These are phyloP conservation scores for Penicillium sclerotigenum DNA, from an alignment of 2,329 filamentous ascomycete species.

Conservation along the genomic window DNA sequence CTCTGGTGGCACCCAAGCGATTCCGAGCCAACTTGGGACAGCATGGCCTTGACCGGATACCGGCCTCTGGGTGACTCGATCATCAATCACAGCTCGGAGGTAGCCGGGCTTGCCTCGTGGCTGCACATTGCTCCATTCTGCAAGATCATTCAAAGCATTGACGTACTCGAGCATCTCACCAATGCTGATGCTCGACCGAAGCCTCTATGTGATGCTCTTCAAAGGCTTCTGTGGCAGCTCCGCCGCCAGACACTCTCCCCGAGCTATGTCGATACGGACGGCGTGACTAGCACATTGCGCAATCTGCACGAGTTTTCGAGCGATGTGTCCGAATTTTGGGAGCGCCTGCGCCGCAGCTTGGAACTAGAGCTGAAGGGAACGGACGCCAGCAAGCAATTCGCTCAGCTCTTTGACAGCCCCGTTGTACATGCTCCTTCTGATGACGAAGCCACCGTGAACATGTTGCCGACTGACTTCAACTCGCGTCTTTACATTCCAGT, in stretches of 20 bases:
- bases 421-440: conserved; percentile 9
- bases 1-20: conserved; percentile 59
- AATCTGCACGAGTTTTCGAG: conserved; percentile 46
- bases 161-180: conserved; percentile 46
- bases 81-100: conserved; percentile 46
- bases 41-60: conserved; percentile 56
- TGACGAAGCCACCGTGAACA: conserved; percentile 32
- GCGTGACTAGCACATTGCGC: conserved; percentile 41
- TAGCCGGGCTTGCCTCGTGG: conserved; percentile 58
- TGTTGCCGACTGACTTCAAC: conserved; percentile 38
- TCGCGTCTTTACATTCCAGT: conserved; percentile 41
- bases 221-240: conserved; percentile 52
- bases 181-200: conserved; percentile 49
- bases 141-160: conserved; percentile 51
- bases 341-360: conserved; percentile 50
- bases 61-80: conserved; percentile 49
- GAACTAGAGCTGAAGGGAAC: conserved; percentile 53
- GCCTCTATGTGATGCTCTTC: conserved; percentile 51
- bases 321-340: conserved; percentile 57
- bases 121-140: conserved; percentile 60
- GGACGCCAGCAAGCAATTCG: conserved; percentile 39
- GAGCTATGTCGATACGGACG: conserved; percentile 43
- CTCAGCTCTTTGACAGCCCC: conserved; percentile 49
- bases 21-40: conserved; percentile 55
- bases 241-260: conserved; percentile 43